Conservation (phyloP, 2,329 filamentous ascomycete species). For the Pseudogymnoascus sp. region DNA sequence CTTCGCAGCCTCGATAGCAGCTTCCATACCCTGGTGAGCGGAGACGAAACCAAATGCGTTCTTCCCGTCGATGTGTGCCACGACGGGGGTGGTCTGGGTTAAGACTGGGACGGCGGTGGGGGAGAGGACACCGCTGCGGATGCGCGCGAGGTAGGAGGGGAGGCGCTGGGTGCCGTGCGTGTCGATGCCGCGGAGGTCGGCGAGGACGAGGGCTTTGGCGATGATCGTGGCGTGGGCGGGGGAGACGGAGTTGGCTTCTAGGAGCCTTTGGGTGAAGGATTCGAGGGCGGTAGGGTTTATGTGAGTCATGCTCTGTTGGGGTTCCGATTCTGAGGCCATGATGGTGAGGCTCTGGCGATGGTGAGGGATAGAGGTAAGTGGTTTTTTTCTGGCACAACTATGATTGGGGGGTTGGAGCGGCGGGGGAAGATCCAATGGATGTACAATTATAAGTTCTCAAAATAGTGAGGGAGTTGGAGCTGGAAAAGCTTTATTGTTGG, state of each 20-base stretch:
- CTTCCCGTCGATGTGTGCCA: conserved; percentile 56
- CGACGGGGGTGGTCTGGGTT: conserved; percentile 57
- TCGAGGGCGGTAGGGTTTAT: not conserved
- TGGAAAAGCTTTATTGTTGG: not conserved
- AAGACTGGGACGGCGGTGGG: conserved; percentile 50
- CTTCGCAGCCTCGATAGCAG: conserved; percentile 58
- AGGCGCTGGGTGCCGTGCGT: conserved; percentile 73
- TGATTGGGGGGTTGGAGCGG: not conserved
- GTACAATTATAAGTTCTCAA: not conserved
- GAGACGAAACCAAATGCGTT: conserved; percentile 72
- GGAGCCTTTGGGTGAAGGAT: conserved; percentile 43
- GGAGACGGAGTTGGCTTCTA: conserved; percentile 53
- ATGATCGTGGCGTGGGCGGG: conserved; percentile 50
- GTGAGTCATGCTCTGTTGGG: not conserved
- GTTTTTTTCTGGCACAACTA: not conserved
- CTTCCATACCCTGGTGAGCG: conserved; percentile 55
- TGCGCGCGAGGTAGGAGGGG: conserved; percentile 66
- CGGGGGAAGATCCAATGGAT: not conserved
- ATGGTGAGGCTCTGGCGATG: not conserved
- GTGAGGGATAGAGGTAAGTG: not conserved
- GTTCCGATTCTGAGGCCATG: conserved; percentile 1
- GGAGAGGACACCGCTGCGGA: conserved; percentile 61
- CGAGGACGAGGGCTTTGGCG: conserved; percentile 60
- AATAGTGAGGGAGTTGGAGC: not conserved
- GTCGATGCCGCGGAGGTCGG: conserved; percentile 71